Conservation (phyloP, 345 rosid genomes). For the Bruguiera sexangula region DNA sequence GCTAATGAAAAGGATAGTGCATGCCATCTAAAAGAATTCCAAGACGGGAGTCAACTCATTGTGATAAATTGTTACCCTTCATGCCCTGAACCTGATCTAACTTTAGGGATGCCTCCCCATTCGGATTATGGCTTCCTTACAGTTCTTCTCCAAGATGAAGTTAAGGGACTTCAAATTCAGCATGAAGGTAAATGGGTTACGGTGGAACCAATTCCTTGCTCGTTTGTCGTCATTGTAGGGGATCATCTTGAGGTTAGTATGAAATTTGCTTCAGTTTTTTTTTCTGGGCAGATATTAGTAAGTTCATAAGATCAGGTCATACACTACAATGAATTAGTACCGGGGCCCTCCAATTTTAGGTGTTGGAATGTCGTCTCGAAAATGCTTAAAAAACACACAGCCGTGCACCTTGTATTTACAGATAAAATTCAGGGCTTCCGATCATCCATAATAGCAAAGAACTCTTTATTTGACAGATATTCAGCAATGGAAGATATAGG, state of each 20-base stretch:
- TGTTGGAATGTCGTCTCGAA: background rate
- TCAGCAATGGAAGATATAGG: conserved; percentile 41
- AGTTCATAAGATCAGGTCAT: background rate
- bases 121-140: conserved; percentile 46
- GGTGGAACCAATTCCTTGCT: conserved; percentile 28
- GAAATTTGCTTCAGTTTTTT: background rate
- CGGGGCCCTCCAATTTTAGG: background rate
- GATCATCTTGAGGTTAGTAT: conserved; percentile 43
- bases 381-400: no score
- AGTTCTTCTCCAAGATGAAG: conserved; percentile 36
- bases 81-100: conserved; percentile 41
- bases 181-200: conserved; percentile 34
- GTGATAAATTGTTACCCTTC: conserved; percentile 34
- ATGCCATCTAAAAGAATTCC: conserved; percentile 10
- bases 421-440: background rate
- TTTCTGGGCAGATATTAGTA: background rate
- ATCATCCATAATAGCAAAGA: background rate
- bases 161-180: conserved; percentile 38
- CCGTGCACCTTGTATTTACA: background rate
- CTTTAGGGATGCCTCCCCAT: conserved; percentile 35
- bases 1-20: background rate
- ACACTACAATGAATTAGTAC: background rate
- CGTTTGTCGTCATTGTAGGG: conserved; percentile 35
- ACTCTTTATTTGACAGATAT: conserved; percentile 20
- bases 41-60: conserved; percentile 21